Percentiles rank a stretch among this genome's conserved stretches.
Conservation (phyloP, 164 flowering plant genomes). For the Protea cynaroides region DNA sequence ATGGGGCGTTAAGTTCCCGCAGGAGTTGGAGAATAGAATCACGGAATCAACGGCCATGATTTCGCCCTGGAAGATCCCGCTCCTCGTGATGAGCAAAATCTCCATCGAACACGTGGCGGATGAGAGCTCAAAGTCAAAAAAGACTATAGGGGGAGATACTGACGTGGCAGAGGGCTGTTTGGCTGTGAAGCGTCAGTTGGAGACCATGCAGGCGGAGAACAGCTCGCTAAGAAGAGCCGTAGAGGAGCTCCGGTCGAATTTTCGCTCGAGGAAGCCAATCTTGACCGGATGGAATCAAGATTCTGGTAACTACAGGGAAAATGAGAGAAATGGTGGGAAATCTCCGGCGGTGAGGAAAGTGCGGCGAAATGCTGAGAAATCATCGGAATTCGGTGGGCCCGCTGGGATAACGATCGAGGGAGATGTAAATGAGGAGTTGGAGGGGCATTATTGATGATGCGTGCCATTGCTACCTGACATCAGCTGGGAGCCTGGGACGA, state of each 20-base stretch:
- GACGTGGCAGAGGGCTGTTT: constrained; percentile 34
- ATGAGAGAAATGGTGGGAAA: constrained; percentile 11
- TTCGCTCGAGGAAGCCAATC: constrained; percentile 8
- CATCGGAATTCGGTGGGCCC: constrained; percentile 2
- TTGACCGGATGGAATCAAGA: constrained; percentile 3
- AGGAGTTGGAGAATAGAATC: constrained; percentile 19
- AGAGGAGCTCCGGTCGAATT: constrained; percentile 43
- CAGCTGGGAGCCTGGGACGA: too few species aligned
- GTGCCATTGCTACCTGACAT: constrained; percentile 8
- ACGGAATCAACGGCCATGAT: constrained; percentile 25
- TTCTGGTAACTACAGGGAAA: constrained; percentile 14
- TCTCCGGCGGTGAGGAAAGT: constrained; percentile 9
- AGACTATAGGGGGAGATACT: constrained; percentile 4
- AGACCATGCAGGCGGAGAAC: constrained; percentile 42
- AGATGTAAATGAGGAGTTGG: constrained; percentile 32
- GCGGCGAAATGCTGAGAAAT: constrained; percentile 17
- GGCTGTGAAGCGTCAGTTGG: constrained; percentile 42
- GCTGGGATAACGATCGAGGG: constrained; percentile 16
- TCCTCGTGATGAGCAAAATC: constrained; percentile 60
- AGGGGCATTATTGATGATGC: constrained; percentile 28
- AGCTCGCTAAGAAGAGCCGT: constrained; percentile 41
- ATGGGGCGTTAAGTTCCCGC: constrained; percentile 60
- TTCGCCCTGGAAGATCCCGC: constrained; percentile 38
- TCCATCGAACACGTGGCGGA: constrained; percentile 55
- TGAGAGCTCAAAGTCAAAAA: constrained; percentile 8